Conservation (phyloP, 352 stramenopile genomes). For the Peronosclerospora sorghi region DNA sequence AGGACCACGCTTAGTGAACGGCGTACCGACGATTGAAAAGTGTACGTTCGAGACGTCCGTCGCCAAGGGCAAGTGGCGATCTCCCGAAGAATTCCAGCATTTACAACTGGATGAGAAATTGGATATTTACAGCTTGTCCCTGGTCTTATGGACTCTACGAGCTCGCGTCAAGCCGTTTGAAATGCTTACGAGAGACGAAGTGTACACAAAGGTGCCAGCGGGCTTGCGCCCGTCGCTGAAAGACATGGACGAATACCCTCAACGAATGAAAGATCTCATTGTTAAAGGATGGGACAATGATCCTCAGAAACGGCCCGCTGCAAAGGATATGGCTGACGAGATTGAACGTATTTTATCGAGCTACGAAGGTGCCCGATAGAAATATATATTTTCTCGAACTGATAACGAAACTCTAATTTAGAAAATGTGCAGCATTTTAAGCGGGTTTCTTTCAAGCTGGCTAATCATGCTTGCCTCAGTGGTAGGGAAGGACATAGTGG, state of each 20-base stretch:
- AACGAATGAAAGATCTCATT: conserved; percentile 56
- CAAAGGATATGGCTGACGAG: conserved; percentile 31
- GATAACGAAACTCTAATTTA: too few relatives aligned
- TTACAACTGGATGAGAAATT: conserved; percentile 40
- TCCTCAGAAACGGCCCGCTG: conserved; percentile 34
- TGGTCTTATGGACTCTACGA: conserved; percentile 54
- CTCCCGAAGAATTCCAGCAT: conserved; percentile 57
- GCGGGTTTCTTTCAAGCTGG: too few relatives aligned
- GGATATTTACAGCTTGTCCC: conserved; percentile 59
- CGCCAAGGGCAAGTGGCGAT: conserved; percentile 71
- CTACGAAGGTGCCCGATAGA: conserved; percentile 17
- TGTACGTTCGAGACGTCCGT: conserved; percentile 54
- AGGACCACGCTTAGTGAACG: conserved; percentile 26
- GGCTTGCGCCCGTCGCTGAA: conserved; percentile 32
- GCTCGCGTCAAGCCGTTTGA: conserved; percentile 37
- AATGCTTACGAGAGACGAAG: conserved; percentile 29
- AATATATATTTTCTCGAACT: too few relatives aligned
- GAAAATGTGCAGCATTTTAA: too few relatives aligned
- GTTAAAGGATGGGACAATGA: conserved; percentile 39
- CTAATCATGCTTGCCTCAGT: too few relatives aligned
- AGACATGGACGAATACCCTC: conserved; percentile 46
- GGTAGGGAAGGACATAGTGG: too few relatives aligned
- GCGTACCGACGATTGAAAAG: conserved; percentile 24
- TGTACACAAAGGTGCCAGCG: conserved; percentile 42
- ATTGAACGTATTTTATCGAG: conserved; percentile 41